Conservation (phyloP, 352 stramenopile species). For the Pythium dissimile region DNA sequence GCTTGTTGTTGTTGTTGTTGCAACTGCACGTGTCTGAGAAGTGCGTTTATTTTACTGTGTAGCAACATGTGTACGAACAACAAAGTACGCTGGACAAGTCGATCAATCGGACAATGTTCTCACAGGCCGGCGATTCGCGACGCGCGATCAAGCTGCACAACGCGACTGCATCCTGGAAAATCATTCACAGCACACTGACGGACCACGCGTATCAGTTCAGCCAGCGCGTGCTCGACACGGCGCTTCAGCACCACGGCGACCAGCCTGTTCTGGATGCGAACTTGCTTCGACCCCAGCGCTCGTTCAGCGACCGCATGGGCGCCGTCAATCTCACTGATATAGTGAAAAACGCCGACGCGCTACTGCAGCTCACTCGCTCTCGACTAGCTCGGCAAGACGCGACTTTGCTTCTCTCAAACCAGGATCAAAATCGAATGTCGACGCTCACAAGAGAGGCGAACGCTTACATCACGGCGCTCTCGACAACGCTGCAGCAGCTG, state of each 20-base stretch:
- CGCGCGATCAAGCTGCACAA: conserved; percentile 25
- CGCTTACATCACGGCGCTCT: conserved; percentile 28
- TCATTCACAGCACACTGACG: conserved; percentile 22
- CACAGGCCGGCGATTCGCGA: conserved; percentile 23
- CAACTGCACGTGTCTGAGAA: background rate
- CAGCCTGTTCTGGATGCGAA: conserved; percentile 32
- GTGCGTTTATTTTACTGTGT: background rate
- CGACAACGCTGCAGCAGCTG: conserved; percentile 32
- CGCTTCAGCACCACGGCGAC: conserved; percentile 30
- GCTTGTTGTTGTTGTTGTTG: background rate
- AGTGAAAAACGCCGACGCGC: conserved; percentile 29
- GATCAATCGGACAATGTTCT: conserved; percentile 30
- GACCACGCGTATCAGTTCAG: conserved; percentile 21
- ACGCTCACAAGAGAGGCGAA: conserved; percentile 20
- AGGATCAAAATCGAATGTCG: conserved; percentile 11
- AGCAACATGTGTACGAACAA: conserved; percentile 45
- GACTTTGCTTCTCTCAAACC: conserved; percentile 6
- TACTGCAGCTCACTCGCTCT: conserved; percentile 29
- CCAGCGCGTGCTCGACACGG: conserved; percentile 28
- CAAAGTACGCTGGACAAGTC: conserved; percentile 31
- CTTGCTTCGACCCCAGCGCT: conserved; percentile 18
- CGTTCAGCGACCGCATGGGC: conserved; percentile 10
- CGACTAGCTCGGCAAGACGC: conserved; percentile 21
- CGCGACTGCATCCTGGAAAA: conserved; percentile 26
- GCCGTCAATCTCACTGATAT: conserved; percentile 30